Evolutionary conservation across 176 grass and related monocot species (phyloP).

Genomic region (Musa schizocarpa): DNA sequence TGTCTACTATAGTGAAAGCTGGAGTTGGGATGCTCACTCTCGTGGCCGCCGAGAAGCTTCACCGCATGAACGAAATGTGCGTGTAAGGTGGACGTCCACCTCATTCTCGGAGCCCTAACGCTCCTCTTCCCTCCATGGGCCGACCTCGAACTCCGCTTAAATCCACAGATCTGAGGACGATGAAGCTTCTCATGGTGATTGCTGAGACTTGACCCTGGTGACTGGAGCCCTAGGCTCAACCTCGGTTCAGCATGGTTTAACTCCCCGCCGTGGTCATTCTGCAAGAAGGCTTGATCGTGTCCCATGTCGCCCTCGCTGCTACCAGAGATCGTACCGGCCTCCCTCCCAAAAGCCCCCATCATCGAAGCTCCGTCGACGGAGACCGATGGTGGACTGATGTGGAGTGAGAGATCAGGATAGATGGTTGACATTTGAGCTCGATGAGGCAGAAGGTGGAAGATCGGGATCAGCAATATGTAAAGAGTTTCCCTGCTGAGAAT

Average conservation of each 20-base stretch:
- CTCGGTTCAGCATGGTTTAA: not conserved
- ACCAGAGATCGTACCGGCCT: conserved; percentile 11
- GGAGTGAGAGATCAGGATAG: conserved; percentile 58
- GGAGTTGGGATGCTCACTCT: conserved; percentile 38
- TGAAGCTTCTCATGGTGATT: conserved; percentile 19
- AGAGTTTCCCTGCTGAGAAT: too few species aligned
- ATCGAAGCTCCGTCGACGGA: not conserved
- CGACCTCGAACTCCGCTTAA: conserved; percentile 60
- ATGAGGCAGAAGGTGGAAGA: not conserved
- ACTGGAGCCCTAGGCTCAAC: not conserved
- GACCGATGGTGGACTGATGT: conserved; percentile 52
- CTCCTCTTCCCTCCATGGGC: conserved; percentile 43
- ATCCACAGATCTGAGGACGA: conserved; percentile 54
- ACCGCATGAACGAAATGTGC: conserved; percentile 90
- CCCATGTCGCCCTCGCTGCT: conserved; percentile 16
- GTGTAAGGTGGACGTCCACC: conserved; percentile 89
- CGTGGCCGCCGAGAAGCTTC: conserved; percentile 86
- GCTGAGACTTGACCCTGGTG: not conserved
- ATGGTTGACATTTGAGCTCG: conserved; percentile 2
- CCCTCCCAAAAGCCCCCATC: not conserved
- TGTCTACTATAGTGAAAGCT: not conserved
- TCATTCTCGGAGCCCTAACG: conserved; percentile 83
- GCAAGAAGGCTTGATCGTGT: conserved; percentile 31
- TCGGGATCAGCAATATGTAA: not conserved
- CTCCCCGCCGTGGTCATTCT: not conserved